Percentiles rank a stretch among this genome's conserved stretches.
These are phyloP conservation scores for Fusarium citri DNA, from an alignment of 2,329 filamentous ascomycete genomes.

Conservation along the genomic window DNA sequence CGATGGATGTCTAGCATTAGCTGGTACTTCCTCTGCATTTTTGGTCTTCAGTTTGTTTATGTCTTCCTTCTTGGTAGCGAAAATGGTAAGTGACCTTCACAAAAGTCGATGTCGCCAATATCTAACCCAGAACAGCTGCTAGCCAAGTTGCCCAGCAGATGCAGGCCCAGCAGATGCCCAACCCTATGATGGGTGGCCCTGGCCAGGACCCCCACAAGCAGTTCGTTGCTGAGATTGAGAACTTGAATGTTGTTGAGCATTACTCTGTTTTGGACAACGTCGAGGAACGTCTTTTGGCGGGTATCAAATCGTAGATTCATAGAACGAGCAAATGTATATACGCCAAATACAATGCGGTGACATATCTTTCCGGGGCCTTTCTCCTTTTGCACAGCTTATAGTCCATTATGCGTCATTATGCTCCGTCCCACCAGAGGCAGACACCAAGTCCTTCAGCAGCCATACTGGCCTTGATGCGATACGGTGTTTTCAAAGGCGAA, in stretches of 20 bases:
- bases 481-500: constrained; percentile 73
- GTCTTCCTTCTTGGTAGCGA: constrained; percentile 96
- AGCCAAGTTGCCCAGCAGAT: constrained; percentile 94
- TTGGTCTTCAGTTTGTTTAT: constrained; percentile 96
- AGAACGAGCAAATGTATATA: constrained; percentile 45
- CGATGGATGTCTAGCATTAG: constrained; percentile 98
- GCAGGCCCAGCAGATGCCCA: constrained; percentile 68
- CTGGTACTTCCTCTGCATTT: constrained; percentile 98
- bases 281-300: constrained; percentile 81
- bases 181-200: constrained; percentile 84
- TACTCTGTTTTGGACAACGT: constrained; percentile 90
- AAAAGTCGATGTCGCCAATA: neutral
- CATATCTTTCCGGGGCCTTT: constrained; percentile 22
- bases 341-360: constrained; percentile 42
- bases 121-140: constrained; percentile 70
- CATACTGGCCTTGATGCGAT: constrained; percentile 75
- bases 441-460: constrained; percentile 70
- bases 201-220: constrained; percentile 96
- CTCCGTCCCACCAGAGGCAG: constrained; percentile 72
- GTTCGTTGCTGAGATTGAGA: constrained; percentile 92
- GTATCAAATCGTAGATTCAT: constrained; percentile 56
- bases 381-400: constrained; percentile 8
- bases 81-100: constrained; percentile 74
- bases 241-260: constrained; percentile 93
- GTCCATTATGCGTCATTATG: constrained; percentile 29